phyloP scores from a whole-genome alignment of 1,284 basidiomycete species.

The Moesziomyces globuligerus region DNA sequence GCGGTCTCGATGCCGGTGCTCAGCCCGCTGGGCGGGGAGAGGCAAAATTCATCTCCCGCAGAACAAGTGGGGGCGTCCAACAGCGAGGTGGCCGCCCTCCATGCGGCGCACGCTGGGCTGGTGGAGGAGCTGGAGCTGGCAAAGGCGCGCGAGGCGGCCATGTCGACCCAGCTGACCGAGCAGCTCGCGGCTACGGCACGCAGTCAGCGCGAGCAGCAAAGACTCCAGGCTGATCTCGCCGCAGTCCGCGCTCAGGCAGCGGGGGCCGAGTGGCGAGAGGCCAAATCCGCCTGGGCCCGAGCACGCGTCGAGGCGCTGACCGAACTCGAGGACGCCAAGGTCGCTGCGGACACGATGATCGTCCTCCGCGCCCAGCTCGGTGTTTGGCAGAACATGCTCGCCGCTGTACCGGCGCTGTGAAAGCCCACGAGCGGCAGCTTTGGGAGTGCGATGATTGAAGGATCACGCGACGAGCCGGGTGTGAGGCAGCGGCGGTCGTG shows the following conservation, averaged over 20 bases:
- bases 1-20: no score
- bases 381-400: constrained; percentile 17
- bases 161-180: constrained; percentile 5
- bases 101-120: neutral
- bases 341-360: constrained; percentile 29
- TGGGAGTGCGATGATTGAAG: no score
- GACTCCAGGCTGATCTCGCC: constrained; percentile 5
- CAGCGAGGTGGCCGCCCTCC: neutral
- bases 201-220: neutral
- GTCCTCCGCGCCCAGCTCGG: constrained; percentile 17
- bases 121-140: constrained; percentile 1
- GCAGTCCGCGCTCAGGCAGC: constrained; percentile 11
- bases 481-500: no score
- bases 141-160: constrained; percentile 1
- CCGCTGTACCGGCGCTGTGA: no score
- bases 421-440: no score
- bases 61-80: no score
- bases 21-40: no score
- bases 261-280: constrained; percentile 15
- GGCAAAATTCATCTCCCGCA: no score
- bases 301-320: constrained; percentile 22
- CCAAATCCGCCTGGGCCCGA: constrained; percentile 8
- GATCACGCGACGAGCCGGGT: no score
- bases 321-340: constrained; percentile 28
- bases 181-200: neutral